Evolutionary conservation across 2,329 filamentous ascomycete genomes (phyloP), one percentile per base, ranked within the genome.

Genomic region (Pseudogymnoascus sp.): DNA sequence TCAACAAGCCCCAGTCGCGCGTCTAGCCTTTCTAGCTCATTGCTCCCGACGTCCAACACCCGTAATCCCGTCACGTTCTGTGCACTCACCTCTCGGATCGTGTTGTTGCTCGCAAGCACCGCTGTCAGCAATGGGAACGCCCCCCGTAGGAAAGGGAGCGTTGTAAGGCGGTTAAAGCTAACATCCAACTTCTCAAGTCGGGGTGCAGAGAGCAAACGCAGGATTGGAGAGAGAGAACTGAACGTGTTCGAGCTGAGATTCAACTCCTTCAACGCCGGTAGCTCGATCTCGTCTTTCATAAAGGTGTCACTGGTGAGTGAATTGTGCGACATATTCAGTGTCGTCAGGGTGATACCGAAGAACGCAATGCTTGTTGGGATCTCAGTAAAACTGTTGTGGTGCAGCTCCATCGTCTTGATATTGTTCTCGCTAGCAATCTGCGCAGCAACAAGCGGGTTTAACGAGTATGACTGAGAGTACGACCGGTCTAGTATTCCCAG

Each of bases 1-100:
- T 80, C 80, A 0, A 96, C 79, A 11, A 96, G 78, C 0, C 93
- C 93, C 10, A 97, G 81, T 7, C 87, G 85, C 0, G 93, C 89
- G 65, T 95, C 90, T 13, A 97, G 78, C 57, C 85, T 84, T n/a
- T 84, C 83, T 66, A 97, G 91, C 61, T 93, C 88, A 71, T 97
- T 97, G 74, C 91, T 93, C 67, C 85, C 86, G 8, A 91, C 85
- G 73, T 96, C 91, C 2, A 96, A 84, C 4, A 89, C 83, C 67
- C 85, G 85, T 64, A 97, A 74, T 0, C 93, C 93, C 61, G 82
- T 81, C 38, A 97, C 85, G 9, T 86, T 80, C 9, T 91, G 87
- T 0, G 90, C 87, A 1, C 88, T 83, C 15, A 96, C 80, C 13
- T 88, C 87, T 5, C 82, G 79, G 60, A 97, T 82, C 67, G 87